Percentiles rank a stretch among this genome's conserved stretches.
These are phyloP conservation scores for Pseudomonodictys pantanalensis DNA, from an alignment of 495 filamentous ascomycete species.

Conservation along the genomic window DNA sequence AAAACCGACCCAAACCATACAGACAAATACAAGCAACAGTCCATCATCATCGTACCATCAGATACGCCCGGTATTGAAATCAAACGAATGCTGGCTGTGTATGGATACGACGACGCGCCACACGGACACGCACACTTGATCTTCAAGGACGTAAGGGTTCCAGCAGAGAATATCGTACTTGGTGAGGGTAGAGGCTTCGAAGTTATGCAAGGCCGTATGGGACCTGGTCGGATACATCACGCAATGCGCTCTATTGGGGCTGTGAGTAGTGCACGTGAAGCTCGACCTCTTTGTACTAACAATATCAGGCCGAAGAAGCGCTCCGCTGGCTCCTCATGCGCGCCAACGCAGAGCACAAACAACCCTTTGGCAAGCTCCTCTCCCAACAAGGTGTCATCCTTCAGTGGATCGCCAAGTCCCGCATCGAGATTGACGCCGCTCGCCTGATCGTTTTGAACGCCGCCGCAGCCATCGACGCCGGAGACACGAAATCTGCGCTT, in stretches of 20 bases:
- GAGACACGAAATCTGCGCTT: constrained; percentile 34
- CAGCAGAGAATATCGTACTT: constrained; percentile 72
- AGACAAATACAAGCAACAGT: constrained; percentile 81
- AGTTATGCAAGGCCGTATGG: constrained; percentile 90
- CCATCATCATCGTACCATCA: constrained; percentile 79
- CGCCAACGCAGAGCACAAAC: constrained; percentile 83
- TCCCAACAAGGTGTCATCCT: constrained; percentile 85
- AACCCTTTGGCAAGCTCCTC: constrained; percentile 77
- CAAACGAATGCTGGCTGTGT: constrained; percentile 82
- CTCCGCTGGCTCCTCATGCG: constrained; percentile 86
- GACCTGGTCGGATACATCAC: constrained; percentile 90
- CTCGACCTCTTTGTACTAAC: neutral
- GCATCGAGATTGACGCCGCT: constrained; percentile 86
- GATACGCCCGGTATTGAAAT: constrained; percentile 73
- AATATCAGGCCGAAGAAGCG: constrained; percentile 64
- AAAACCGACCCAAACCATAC: constrained; percentile 70
- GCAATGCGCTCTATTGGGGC: constrained; percentile 88
- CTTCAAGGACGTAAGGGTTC: constrained; percentile 82
- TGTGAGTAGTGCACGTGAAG: constrained; percentile 26
- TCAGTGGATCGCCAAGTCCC: constrained; percentile 87
- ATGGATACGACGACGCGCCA: constrained; percentile 91
- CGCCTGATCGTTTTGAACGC: constrained; percentile 85
- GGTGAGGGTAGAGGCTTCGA: constrained; percentile 93
- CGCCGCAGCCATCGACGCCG: constrained; percentile 63
- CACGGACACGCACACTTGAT: constrained; percentile 85